These are phyloP conservation scores for Psidium friedrichsthalianum DNA, from an alignment of 345 rosid genomes.

Conservation along the genomic window DNA sequence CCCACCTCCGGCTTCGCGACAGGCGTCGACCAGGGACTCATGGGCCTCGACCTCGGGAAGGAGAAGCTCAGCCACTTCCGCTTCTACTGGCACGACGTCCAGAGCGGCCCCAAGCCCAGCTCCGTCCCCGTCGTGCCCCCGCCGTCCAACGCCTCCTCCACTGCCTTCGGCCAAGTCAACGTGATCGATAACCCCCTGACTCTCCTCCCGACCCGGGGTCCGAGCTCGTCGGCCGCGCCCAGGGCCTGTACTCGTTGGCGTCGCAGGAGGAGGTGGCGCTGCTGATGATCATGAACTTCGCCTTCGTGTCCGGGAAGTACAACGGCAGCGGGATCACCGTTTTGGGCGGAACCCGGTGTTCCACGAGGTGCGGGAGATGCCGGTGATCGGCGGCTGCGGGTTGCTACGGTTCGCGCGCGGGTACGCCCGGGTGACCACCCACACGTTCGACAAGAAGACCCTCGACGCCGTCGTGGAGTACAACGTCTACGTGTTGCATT, in stretches of 20 bases:
- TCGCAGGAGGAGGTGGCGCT: constrained; percentile 44
- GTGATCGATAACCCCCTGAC: constrained; percentile 72
- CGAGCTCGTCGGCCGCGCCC: constrained; percentile 56
- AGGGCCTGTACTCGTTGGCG: constrained; percentile 56
- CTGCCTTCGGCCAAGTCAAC: constrained; percentile 33
- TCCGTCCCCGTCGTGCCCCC: constrained; percentile 28
- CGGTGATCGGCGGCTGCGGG: constrained; percentile 70
- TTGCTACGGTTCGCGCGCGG: constrained; percentile 72
- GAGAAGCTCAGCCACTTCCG: constrained; percentile 59
- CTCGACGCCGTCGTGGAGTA: constrained; percentile 44
- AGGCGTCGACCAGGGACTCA: background rate
- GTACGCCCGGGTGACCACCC: constrained; percentile 44
- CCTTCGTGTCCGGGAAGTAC: constrained; percentile 52
- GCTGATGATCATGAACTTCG: constrained; percentile 63
- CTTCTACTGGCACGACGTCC: constrained; percentile 60
- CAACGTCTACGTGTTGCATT: constrained; percentile 42
- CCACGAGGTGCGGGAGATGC: constrained; percentile 56
- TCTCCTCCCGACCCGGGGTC: constrained; percentile 37
- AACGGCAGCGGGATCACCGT: constrained; percentile 59
- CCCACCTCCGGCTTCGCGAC: background rate
- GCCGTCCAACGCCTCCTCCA: constrained; percentile 13
- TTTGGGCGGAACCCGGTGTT: constrained; percentile 45
- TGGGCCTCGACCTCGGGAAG: constrained; percentile 5
- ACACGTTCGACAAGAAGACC: constrained; percentile 15
- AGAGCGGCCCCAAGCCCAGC: constrained; percentile 37